Evolutionary conservation across 108 stramenopile genomes (phyloP).

Genomic region (Skeletonema marinoi): DNA sequence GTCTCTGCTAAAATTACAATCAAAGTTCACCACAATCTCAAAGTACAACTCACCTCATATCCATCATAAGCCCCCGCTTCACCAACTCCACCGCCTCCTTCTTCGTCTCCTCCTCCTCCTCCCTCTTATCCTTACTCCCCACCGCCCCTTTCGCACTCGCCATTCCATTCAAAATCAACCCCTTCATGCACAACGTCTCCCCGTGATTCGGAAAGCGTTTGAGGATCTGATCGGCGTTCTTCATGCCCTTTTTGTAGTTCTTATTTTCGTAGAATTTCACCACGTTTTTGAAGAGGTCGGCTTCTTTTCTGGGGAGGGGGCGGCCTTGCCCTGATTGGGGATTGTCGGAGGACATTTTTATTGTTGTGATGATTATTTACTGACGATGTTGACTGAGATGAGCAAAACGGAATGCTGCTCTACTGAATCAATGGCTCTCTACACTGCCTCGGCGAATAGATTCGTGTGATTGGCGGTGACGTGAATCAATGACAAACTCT

Average conservation of each 20-base stretch:
- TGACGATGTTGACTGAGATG: no score
- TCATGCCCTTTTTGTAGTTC: constrained; percentile 98
- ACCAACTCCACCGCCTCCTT: constrained; percentile 94
- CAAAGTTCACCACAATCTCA: background rate
- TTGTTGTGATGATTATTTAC: background rate
- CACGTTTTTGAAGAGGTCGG: constrained; percentile 89
- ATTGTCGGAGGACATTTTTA: constrained; percentile 34
- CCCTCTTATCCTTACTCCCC: background rate
- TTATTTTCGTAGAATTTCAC: constrained; percentile 95
- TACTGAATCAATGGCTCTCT: no score
- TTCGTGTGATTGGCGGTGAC: no score
- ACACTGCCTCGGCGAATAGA: no score
- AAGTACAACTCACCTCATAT: constrained; percentile 77
- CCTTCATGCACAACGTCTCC: constrained; percentile 97
- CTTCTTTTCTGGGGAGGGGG: constrained; percentile 93
- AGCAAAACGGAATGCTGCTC: no score
- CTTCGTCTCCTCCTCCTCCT: constrained; percentile 38
- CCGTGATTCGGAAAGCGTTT: constrained; percentile 97
- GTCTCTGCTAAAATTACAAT: background rate
- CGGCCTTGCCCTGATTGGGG: constrained; percentile 75
- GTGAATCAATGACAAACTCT: no score
- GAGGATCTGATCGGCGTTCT: constrained; percentile 89
- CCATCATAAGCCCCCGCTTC: constrained; percentile 87
- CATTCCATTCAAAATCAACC: constrained; percentile 86
- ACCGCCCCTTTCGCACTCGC: constrained; percentile 18